These are phyloP conservation scores for Sphagnum tenellum DNA, from an alignment of 225 moss, liverwort and hornwort genomes.

Conservation along the genomic window DNA sequence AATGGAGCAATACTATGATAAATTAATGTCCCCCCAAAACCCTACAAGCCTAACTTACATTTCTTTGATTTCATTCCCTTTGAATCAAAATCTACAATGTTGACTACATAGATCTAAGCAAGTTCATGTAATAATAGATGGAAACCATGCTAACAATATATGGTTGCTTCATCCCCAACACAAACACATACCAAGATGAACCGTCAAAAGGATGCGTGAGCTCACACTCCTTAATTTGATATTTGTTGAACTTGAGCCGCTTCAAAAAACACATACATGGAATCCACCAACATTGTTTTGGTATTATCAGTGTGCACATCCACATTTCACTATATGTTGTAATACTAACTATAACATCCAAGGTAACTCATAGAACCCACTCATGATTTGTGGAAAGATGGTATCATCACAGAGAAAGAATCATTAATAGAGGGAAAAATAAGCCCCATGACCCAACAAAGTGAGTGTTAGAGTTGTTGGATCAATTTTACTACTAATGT, in stretches of 20 bases:
- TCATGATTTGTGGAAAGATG: conserved; percentile 7
- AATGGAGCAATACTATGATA: too few species aligned
- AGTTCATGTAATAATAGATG: neutral
- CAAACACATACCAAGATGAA: conserved; percentile 52
- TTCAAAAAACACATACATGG: conserved; percentile 88
- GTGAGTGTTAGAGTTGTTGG: too few species aligned
- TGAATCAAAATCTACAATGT: too few species aligned
- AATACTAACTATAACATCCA: conserved; percentile 71
- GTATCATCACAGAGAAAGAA: too few species aligned
- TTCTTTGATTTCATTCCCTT: too few species aligned
- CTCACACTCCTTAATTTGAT: conserved; percentile 79
- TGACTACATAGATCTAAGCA: too few species aligned
- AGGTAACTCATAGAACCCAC: conserved; percentile 66
- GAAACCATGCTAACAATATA: neutral
- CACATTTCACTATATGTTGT: conserved; percentile 76
- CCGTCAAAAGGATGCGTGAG: conserved; percentile 78
- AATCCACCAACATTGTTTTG: conserved; percentile 76
- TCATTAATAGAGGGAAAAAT: too few species aligned
- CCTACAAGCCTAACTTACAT: too few species aligned
- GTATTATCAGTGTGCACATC: conserved; percentile 57
- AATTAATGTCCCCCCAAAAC: too few species aligned
- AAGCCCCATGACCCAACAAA: too few species aligned
- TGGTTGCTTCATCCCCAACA: neutral
- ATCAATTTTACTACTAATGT: too few species aligned
- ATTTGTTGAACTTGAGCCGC: conserved; percentile 76